Base-by-base conservation (phyloP, 108 stramenopile genomes). In the Bacterosira constricta region DNA sequence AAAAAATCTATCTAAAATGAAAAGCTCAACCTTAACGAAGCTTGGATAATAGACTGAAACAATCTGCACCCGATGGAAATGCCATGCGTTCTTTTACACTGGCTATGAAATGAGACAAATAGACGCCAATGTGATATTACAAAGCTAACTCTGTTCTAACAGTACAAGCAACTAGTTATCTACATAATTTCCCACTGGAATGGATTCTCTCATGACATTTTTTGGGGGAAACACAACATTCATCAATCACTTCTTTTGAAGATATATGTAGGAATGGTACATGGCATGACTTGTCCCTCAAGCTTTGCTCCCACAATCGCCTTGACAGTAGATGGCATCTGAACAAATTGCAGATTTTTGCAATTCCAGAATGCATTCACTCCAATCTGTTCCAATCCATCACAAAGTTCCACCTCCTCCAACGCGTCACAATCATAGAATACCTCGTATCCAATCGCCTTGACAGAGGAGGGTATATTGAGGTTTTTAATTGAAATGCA, bases 351-450 rank as follows among this genome's bases (percentile, higher is more conserved):
- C 50, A 66, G 41, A 25, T 50, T 18, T 53, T 6, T n/a, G 21
- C 65, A 66, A 66, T 55, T 27, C 65, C 65, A 66, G 54, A 66
- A 66, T 25, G 65, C 65, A 25, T 66, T 55, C 23, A 55, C 29
- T 17, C 65, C 65, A 2, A 66, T 53, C 1, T 54, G 50, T 53
- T 66, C 65, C 49, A 66, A 35, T 17, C 65, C 65, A n/a, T 53
- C 51, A 1, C 4, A 9, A n/a, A 66, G 26, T 8, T 55, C 54
- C 23, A 55, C 49, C 3, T 0, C n/a, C 35, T 66, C 54, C 65
- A 66, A 53, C 0, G 11, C 1, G 6, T 13, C n/a, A 31, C 65
- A 66, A 15, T 53, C 29, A 0, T 27, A 31, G 65, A 66, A 66
- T 10, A 23, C 51, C 36, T 66, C 50, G 29, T 66, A 52, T 34